Base-by-base conservation (phyloP, 2,329 filamentous ascomycete genomes). In the Phyllosticta citrichinensis region DNA sequence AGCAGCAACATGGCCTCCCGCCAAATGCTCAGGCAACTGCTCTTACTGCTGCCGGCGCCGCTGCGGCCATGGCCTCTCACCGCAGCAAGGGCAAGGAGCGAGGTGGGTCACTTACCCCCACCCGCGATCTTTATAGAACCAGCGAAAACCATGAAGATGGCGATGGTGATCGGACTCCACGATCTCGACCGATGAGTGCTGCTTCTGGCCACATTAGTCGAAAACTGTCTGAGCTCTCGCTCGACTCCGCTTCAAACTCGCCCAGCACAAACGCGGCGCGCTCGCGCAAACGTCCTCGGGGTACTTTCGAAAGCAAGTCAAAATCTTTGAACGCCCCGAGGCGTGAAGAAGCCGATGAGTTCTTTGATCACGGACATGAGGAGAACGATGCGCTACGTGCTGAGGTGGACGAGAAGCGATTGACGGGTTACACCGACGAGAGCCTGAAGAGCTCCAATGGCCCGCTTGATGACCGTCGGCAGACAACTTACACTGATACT, bases 381-480 rank as follows among this genome's bases (percentile, higher is more conserved):
- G 75, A 81, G 68, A 87, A 89, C 61, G 84, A 83, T 62, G 79
- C 74, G 58, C 81, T 81, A 65, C 77, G 79, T 19, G 71, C 79
- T 14, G 70, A 74, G 55, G 69, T 76, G 19, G 76, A 78, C 68
- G 67, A 74, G 20, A 71, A 69, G 63, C 75, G 83, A 47, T 82
- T 62, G 51, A 62, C 60, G 20, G 55, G 56, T 55, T 80, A 77
- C 65, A 81, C 80, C 2, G 79, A 84, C 56, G 81, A 85, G 62
- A 84, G 81, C 63, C 74, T 76, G 60, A 47, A 54, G 22, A 55
- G 55, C 22, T 57, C 60, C n/a, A 25, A 61, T 20, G 33, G 33
- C 33, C 58, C 78, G 3, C 68, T 82, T 52, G 84, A 87, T 62
- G 76, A 79, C 62, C 73, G 75, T 51, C 76, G 77, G 52, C 72